Evolutionary conservation across 2,329 filamentous ascomycete species (phyloP).

Genomic region (Fusarium anthophilum): DNA sequence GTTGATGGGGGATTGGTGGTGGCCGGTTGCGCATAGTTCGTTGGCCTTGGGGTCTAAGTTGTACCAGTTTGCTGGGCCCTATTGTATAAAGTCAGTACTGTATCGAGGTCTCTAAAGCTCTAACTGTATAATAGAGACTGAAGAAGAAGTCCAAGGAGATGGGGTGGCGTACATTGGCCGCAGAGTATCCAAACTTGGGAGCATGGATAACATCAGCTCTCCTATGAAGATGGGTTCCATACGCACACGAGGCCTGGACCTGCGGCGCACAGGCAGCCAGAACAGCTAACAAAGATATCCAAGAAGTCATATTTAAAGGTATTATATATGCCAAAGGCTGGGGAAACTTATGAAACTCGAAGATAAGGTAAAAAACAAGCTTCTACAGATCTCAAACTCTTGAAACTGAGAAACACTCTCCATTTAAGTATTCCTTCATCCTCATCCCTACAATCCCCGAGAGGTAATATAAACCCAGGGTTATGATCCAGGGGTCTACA

Average conservation of each 20-base stretch:
- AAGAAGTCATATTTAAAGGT: conserved; percentile 13
- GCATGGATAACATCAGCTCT: conserved; percentile 46
- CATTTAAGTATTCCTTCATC: conserved; percentile 3
- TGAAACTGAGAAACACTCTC: background rate
- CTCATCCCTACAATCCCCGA: background rate
- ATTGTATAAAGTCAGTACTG: background rate
- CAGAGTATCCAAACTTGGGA: conserved; percentile 52
- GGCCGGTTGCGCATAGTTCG: conserved; percentile 58
- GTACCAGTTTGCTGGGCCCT: conserved; percentile 64
- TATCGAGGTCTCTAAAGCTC: accelerated
- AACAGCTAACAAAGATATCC: conserved; percentile 12
- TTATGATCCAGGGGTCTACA: background rate
- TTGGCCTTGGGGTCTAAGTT: conserved; percentile 53
- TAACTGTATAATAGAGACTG: accelerated
- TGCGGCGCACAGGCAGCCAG: conserved; percentile 30
- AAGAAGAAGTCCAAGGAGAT: accelerated
- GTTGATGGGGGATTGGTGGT: conserved; percentile 66
- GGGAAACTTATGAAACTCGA: background rate
- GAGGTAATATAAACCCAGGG: background rate
- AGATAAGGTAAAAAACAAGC: background rate
- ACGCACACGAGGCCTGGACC: conserved; percentile 50
- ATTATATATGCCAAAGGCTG: background rate
- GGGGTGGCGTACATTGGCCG: conserved; percentile 43
- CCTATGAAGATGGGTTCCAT: conserved; percentile 51
- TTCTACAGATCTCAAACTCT: background rate